Evolutionary conservation across 1,284 basidiomycete species (phyloP).

Genomic region (Apiotrichum mycotoxinovorans): DNA sequence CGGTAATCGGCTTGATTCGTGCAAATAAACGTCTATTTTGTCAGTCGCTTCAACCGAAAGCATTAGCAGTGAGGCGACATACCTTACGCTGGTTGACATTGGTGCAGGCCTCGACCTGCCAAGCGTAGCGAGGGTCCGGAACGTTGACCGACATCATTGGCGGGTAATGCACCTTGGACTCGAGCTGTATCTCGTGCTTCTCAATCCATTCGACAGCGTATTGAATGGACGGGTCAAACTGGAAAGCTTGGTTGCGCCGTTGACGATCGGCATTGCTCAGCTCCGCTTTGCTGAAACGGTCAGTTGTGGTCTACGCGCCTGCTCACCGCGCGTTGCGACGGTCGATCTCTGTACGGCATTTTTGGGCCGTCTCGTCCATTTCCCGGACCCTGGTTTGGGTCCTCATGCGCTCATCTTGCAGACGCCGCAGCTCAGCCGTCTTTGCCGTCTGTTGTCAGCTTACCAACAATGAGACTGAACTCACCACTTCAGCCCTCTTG

Average conservation of each 20-base stretch:
- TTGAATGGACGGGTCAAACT: slow-evolving; percentile 58
- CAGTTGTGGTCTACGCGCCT: not conserved
- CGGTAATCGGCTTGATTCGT: slow-evolving; percentile 81
- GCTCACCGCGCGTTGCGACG: slow-evolving; percentile 3
- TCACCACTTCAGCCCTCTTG: not conserved
- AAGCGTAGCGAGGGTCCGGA: slow-evolving; percentile 61
- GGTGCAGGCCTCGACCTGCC: slow-evolving; percentile 75
- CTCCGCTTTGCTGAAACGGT: slow-evolving; percentile 55
- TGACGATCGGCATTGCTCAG: slow-evolving; percentile 62
- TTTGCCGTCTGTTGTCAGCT: not conserved
- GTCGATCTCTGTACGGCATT: slow-evolving; percentile 1
- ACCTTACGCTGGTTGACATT: slow-evolving; percentile 62
- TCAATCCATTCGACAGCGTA: slow-evolving; percentile 72
- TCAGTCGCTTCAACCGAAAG: slow-evolving; percentile 9
- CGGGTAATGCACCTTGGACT: slow-evolving; percentile 80
- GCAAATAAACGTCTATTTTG: slow-evolving; percentile 74
- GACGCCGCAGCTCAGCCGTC: not conserved
- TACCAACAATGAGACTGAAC: not conserved
- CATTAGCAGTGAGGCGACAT: slow-evolving; percentile 11
- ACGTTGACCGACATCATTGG: slow-evolving; percentile 69
- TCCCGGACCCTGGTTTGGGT: not conserved
- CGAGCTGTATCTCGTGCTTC: slow-evolving; percentile 64
- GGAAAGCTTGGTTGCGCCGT: slow-evolving; percentile 48
- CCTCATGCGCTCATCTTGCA: not conserved
- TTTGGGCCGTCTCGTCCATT: not conserved